Percentiles rank a stretch among this genome's conserved stretches.
Conservation (phyloP, 176 grass and related monocot species). For the Chrysopogon serrulatus region DNA sequence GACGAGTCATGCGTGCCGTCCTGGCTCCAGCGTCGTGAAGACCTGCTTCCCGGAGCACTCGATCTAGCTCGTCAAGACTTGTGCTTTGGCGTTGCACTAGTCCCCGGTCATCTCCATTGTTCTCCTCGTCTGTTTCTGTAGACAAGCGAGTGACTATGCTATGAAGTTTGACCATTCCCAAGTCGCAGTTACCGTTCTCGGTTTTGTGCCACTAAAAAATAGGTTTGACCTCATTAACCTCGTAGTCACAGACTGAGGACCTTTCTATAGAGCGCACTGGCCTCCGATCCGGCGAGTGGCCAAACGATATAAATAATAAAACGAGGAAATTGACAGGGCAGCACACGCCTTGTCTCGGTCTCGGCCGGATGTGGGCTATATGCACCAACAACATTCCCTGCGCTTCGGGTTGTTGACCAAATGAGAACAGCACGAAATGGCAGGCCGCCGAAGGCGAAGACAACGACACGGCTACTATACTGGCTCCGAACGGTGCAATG, state of each 20-base stretch:
- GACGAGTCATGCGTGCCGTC: not conserved
- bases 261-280: not conserved
- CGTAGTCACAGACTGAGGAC: not conserved
- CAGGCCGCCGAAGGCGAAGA: constrained; percentile 22
- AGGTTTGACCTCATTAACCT: not conserved
- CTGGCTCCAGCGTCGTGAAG: not conserved
- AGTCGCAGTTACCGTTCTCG: not conserved
- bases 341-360: constrained; percentile 1
- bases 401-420: constrained; percentile 11
- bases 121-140: not conserved
- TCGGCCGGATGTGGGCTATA: not conserved
- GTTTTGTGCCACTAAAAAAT: not conserved
- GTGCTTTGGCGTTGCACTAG: not conserved
- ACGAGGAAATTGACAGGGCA: not conserved
- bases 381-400: not conserved
- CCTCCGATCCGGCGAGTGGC: not conserved
- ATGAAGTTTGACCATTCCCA: not conserved
- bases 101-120: too few relatives aligned
- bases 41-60: too few relatives aligned
- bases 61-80: not conserved
- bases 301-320: not conserved
- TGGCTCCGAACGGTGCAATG: not conserved
- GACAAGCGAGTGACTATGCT: not conserved
- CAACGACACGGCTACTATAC: not conserved
- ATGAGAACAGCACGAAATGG: not conserved